Percentiles rank a stretch among this genome's conserved stretches.
phyloP scores from a whole-genome alignment of 192 early-diverging fungal genomes.

The Coemansia sp. region DNA sequence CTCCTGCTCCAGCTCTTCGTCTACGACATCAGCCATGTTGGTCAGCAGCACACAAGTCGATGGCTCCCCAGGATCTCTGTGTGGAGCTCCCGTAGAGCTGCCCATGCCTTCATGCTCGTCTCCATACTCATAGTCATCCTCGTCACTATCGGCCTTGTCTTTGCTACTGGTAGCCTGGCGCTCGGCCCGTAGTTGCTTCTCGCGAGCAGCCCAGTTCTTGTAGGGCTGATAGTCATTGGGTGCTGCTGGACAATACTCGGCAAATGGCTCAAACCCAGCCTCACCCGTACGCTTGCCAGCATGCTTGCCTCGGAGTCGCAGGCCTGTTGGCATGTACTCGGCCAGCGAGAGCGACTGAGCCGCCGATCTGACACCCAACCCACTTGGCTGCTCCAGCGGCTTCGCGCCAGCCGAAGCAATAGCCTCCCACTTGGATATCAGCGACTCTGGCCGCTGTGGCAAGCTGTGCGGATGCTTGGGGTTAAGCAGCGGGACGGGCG shows the following conservation, averaged over 20 bases:
- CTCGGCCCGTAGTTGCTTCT: conserved; percentile 7
- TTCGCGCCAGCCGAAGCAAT: not conserved
- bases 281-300: not conserved
- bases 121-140: not conserved
- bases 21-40: conserved; percentile 43
- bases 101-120: not conserved
- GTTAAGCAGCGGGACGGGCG: conserved; percentile 1
- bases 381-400: not conserved
- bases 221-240: conserved; percentile 43
- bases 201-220: conserved; percentile 22
- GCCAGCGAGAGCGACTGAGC: conserved; percentile 19
- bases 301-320: not conserved
- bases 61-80: conserved; percentile 16
- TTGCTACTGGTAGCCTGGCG: not conserved
- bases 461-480: conserved; percentile 31
- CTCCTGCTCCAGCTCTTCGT: conserved; percentile 31
- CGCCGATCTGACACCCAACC: not conserved
- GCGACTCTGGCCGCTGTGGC: conserved; percentile 19
- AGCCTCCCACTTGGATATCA: conserved; percentile 29
- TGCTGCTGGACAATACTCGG: conserved; percentile 30
- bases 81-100: not conserved
- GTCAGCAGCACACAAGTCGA: conserved; percentile 17
- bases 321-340: conserved; percentile 21
- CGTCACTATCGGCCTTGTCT: not conserved
- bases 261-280: conserved; percentile 29